phyloP scores from a whole-genome alignment of 1,284 basidiomycete genomes.

The Cryptococcus jaspeensis region DNA sequence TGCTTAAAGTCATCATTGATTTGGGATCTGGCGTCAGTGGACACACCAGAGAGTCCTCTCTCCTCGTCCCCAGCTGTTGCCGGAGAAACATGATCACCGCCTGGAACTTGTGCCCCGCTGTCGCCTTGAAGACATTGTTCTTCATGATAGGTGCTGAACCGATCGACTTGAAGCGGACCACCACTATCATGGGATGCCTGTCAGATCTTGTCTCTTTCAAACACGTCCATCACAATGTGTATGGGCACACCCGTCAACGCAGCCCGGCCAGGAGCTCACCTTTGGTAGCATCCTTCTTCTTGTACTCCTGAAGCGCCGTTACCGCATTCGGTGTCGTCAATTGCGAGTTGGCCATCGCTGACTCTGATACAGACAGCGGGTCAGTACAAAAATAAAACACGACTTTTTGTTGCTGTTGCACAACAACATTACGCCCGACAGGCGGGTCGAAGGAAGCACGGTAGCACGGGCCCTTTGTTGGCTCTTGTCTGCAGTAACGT shows the following conservation, averaged over 20 bases:
- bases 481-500: not conserved
- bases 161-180: slow-evolving; percentile 97
- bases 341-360: slow-evolving; percentile 1
- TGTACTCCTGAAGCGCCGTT: slow-evolving; percentile 13
- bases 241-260: too few relatives aligned
- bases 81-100: slow-evolving; percentile 92
- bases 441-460: too few relatives aligned
- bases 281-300: slow-evolving; percentile 20
- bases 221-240: too few relatives aligned
- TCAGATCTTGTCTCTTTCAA: too few relatives aligned
- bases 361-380: not conserved
- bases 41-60: slow-evolving; percentile 80
- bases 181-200: slow-evolving; percentile 59
- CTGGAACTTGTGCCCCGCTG: slow-evolving; percentile 89
- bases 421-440: too few relatives aligned
- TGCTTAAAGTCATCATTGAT: not conserved
- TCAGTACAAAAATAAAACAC: not conserved
- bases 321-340: not conserved
- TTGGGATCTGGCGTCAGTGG: not conserved
- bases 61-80: slow-evolving; percentile 85
- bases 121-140: slow-evolving; percentile 97
- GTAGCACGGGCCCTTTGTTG: not conserved
- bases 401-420: not conserved
- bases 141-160: slow-evolving; percentile 98
- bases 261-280: slow-evolving; percentile 13